Evolutionary conservation across 2,329 filamentous ascomycete species (phyloP), one percentile per base, ranked within the genome.

Genomic region (Diaporthe batatas): DNA sequence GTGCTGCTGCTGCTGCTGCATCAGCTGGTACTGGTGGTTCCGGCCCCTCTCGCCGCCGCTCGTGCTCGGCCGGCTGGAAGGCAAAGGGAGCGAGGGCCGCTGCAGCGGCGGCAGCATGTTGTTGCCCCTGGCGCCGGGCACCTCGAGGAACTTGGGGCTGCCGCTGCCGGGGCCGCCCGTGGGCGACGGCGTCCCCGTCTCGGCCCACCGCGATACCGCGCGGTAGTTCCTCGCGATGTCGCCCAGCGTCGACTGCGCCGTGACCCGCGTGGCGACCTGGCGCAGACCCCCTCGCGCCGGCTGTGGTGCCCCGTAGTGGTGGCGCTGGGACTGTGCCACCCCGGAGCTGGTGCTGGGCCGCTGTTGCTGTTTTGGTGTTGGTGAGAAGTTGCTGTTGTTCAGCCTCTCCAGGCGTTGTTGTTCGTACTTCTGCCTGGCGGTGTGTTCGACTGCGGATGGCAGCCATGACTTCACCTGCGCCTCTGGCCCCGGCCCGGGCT

Each of bases 371-470:
- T 54, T 49, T 65, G 32, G 67, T 29, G 25, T 51, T 49, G 62
- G 57, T 6, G 57, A 23, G 23, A 21, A 18, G 36, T 36, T 47
- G 29, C 36, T 47, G 36, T 36, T 70, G 29, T 62, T 39, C 6
- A 70, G 23, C 36, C 64, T 47, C 16, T 69, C 68, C 21, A 67
- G 57, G 14, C 57, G 57, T 25, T 62, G 55, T 54, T 71, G 72
- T 32, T 72, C 69, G 21, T 70, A 49, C 29, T 67, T 74, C 49
- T 65, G 69, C 21, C 75, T 75, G 16, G 78, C 77, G 1, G 78
- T 77, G 67, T 80, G 79, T 70, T 80, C 78, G 12, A 76, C 23
- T 0, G 79, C 79, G 0, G 83, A 84, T 21, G 83, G 83, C 68
- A 84, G 82, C 83, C 83, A 84, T 18, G 80, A 80, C 42, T 70